A percentile compares a stretch with the other conserved stretches of the same genome.
Conservation (phyloP, 768 basidiomycete species). For the Russula foetens region DNA sequence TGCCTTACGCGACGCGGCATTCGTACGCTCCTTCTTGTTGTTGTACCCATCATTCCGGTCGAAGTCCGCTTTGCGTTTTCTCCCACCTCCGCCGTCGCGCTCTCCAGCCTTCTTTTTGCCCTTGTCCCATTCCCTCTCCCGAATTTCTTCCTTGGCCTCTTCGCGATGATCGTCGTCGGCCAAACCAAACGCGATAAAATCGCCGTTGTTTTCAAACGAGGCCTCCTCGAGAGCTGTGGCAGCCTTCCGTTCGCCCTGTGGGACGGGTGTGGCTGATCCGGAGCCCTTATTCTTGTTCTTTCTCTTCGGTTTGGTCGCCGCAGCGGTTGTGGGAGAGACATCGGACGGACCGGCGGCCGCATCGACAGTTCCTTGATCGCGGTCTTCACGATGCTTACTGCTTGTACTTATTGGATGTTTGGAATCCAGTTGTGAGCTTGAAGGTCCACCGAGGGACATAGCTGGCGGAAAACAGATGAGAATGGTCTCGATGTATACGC, state of each 20-base stretch:
- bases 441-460: neutral
- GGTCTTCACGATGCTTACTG: neutral
- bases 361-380: neutral
- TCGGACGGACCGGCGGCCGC: slow-evolving; percentile 2
- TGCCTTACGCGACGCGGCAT: slow-evolving; percentile 45
- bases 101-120: slow-evolving; percentile 14
- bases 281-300: neutral
- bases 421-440: neutral
- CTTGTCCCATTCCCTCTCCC: slow-evolving; percentile 17
- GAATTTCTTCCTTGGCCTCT: neutral
- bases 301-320: neutral
- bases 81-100: slow-evolving; percentile 24
- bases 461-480: neutral
- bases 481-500: neutral
- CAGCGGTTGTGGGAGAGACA: neutral
- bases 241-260: neutral
- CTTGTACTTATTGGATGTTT: neutral
- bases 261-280: neutral
- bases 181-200: slow-evolving; percentile 11
- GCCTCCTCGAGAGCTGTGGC: neutral
- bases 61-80: slow-evolving; percentile 43
- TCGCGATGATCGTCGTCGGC: slow-evolving; percentile 19
- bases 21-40: slow-evolving; percentile 44
- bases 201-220: slow-evolving; percentile 10
- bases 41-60: slow-evolving; percentile 43